These are phyloP conservation scores for Saturnispora quitensis DNA, from an alignment of 805 yeast species.

Conservation along the genomic window DNA sequence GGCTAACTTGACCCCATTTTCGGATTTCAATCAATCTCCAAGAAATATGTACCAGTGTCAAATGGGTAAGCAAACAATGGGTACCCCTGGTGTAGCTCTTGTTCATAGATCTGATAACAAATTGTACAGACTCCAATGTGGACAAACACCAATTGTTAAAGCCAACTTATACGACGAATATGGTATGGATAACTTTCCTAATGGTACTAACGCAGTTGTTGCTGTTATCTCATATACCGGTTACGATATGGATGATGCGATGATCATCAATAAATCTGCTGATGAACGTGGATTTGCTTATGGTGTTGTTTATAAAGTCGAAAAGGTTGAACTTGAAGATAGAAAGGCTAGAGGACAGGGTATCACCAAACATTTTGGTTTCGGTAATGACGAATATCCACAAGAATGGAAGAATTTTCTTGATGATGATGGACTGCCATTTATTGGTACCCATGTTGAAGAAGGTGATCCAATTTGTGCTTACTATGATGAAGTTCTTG, in stretches of 20 bases:
- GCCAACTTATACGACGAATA: conserved; percentile 90
- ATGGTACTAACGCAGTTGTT: conserved; percentile 96
- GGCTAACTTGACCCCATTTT: conserved; percentile 95
- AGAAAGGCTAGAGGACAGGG: conserved; percentile 89
- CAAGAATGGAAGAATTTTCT: conserved; percentile 79
- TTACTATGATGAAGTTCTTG: conserved; percentile 80
- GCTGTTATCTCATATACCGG: conserved; percentile 99
- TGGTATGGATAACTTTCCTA: conserved; percentile 97
- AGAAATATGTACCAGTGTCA: conserved; percentile 99
- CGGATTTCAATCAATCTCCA: conserved; percentile 98
- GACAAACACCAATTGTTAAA: conserved; percentile 95
- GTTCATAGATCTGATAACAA: conserved; percentile 91
- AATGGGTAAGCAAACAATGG: conserved; percentile 99
- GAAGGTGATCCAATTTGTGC: conserved; percentile 97
- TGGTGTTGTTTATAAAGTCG: conserved; percentile 93
- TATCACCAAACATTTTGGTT: conserved; percentile 86
- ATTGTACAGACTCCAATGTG: conserved; percentile 83
- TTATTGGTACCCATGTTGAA: conserved; percentile 76
- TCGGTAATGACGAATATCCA: conserved; percentile 91
- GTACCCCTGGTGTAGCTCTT: conserved; percentile 97
- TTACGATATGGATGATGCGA: conserved; percentile 99
- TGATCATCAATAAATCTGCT: conserved; percentile 95
- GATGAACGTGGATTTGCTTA: conserved; percentile 97
- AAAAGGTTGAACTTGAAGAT: conserved; percentile 73
- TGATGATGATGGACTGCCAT: conserved; percentile 89